Conservation (phyloP, 805 yeast species). For the Candida parachauliodes region DNA sequence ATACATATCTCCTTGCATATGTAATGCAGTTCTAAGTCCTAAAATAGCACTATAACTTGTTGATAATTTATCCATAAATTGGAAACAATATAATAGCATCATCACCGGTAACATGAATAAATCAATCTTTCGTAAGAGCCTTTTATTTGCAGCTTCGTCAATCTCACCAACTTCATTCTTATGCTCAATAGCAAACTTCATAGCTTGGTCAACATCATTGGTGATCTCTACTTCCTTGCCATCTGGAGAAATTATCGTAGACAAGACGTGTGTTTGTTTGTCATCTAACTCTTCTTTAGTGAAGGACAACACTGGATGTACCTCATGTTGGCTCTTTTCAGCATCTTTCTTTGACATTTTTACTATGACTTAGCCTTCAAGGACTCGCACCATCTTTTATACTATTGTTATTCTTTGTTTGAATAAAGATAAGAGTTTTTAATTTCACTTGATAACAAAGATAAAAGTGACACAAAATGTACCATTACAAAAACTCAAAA, state of each 20-base stretch:
- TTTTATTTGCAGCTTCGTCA: constrained; percentile 15
- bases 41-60: constrained; percentile 37
- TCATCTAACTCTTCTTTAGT: constrained; percentile 9
- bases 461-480: too few relatives aligned
- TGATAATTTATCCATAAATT: constrained; percentile 37
- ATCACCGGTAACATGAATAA: constrained; percentile 23
- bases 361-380: too few relatives aligned
- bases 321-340: background rate
- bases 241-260: too few relatives aligned
- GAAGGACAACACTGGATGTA: constrained; percentile 7
- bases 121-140: constrained; percentile 21
- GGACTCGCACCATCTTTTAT: too few relatives aligned
- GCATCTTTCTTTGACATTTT: too few relatives aligned
- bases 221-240: constrained; percentile 24
- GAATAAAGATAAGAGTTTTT: too few relatives aligned
- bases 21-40: constrained; percentile 34
- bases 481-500: too few relatives aligned
- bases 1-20: constrained; percentile 33
- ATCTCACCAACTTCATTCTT: constrained; percentile 13
- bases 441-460: too few relatives aligned
- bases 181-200: constrained; percentile 27
- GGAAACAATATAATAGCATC: constrained; percentile 22
- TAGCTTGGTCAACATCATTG: constrained; percentile 38
- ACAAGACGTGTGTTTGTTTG: constrained; percentile 7
- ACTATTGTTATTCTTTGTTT: too few relatives aligned